Percentiles rank a stretch among this genome's conserved stretches.
These are phyloP conservation scores for Yamadazyma spencermartinsiae DNA, from an alignment of 1,139 yeast species.

Conservation along the genomic window DNA sequence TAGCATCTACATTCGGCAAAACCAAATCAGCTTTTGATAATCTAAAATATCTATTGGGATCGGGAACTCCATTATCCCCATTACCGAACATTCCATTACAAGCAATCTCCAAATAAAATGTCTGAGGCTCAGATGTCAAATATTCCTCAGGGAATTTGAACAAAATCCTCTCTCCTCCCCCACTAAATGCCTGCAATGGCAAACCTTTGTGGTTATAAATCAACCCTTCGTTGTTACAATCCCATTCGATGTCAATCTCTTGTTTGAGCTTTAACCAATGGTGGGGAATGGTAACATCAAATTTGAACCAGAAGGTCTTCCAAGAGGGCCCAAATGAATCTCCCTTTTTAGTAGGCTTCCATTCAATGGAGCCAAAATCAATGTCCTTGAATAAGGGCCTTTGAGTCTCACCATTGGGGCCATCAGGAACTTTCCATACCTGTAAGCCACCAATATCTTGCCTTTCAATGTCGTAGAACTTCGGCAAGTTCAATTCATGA, in stretches of 20 bases:
- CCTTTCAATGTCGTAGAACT: constrained; percentile 67
- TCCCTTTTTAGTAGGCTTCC: constrained; percentile 66
- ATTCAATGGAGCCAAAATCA: constrained; percentile 37
- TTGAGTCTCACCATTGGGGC: constrained; percentile 41
- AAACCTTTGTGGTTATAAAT: constrained; percentile 66
- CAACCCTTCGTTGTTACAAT: constrained; percentile 82
- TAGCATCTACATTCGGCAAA: constrained; percentile 77
- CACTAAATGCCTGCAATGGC: constrained; percentile 84
- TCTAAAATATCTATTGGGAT: constrained; percentile 67
- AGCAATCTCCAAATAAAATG: constrained; percentile 82
- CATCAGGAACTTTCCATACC: constrained; percentile 67
- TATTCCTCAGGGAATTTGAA: constrained; percentile 62
- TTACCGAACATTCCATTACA: constrained; percentile 96
- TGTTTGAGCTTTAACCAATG: constrained; percentile 53
- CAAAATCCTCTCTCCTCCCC: constrained; percentile 77
- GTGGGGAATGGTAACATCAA: constrained; percentile 61
- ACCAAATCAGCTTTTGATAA: constrained; percentile 74
- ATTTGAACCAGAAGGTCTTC: constrained; percentile 93
- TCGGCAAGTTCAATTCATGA: constrained; percentile 70
- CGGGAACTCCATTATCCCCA: constrained; percentile 60
- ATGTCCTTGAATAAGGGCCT: constrained; percentile 81
- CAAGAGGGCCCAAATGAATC: constrained; percentile 92
- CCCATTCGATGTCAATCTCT: constrained; percentile 77
- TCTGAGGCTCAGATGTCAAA: constrained; percentile 41
- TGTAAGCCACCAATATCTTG: constrained; percentile 48